Base-by-base conservation (phyloP, 202 grass and related monocot genomes). In the Digitaria exilis region DNA sequence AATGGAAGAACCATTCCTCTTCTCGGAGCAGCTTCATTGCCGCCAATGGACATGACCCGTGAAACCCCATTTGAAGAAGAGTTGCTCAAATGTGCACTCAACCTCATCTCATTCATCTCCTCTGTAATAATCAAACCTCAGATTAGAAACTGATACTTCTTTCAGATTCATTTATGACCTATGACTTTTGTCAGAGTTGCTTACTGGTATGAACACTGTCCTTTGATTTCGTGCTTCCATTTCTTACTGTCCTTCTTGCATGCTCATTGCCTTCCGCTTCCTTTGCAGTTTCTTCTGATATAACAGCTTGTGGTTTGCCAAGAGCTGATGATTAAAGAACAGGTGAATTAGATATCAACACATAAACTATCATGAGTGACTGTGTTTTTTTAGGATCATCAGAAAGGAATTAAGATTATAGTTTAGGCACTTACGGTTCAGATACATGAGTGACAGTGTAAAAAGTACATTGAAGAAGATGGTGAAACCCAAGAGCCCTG, bases 1-100 rank as follows among this genome's bases (percentile, higher is more conserved):
- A 96, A 99, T 25, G 96, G 96, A 92, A 99, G 96, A 87, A 99
- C 93, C 96, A 99, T 99, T 88, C 96, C 96, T 92, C 91, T 92
- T 87, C 73, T 91, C 15, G 83, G 81, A 84, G 69, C 78, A 71
- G 90, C 82, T 48, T 39, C 84, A 60, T 79, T 87, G 26, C 80
- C 87, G 69, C 78, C 85, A 80, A 89, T 48, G 2, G 90, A 94
- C 84, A 69, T 89, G 25, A 96, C 65, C 83, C 84, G 77, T 83
- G 84, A 65, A 86, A 88, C 62, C 35, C 83, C 87, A 63, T 91
- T 93, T 56, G 87, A 82, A 35, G 90, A 87, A 91, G 49, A 69
- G 84, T 79, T 92, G 77, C 80, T 84, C 61, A 86, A 37, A 49
- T 64, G 86, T 13, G 77, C 44, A 77, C 82, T 90, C 72, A 75